A percentile compares a stretch with the other conserved stretches of the same genome.
Evolutionary conservation across 192 early-diverging fungal genomes (phyloP).

Genomic region (Rhizophagus sp.): DNA sequence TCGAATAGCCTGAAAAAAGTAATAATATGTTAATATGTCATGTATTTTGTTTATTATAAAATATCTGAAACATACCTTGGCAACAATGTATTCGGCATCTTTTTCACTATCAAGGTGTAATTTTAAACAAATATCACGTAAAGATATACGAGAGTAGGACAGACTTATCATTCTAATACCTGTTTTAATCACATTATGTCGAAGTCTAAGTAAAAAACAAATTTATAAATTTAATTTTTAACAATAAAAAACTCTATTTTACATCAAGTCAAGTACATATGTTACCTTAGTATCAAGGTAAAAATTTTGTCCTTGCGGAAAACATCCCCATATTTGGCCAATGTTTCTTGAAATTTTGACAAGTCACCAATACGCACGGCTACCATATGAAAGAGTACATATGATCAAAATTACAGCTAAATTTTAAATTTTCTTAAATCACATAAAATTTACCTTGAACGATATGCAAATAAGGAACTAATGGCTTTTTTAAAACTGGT

Average conservation of each 20-base stretch:
- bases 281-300: slow-evolving; percentile 72
- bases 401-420: neutral
- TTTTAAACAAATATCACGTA: slow-evolving; percentile 96
- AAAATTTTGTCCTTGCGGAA: slow-evolving; percentile 90
- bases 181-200: slow-evolving; percentile 99
- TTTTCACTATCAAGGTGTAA: slow-evolving; percentile 97
- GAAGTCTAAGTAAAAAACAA: slow-evolving; percentile 62
- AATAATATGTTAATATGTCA: neutral
- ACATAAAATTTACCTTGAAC: slow-evolving; percentile 69
- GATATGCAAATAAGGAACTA: slow-evolving; percentile 92
- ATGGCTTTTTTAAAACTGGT: slow-evolving; percentile 77
- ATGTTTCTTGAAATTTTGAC: slow-evolving; percentile 86
- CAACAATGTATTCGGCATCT: slow-evolving; percentile 98
- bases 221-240: neutral
- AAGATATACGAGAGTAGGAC: slow-evolving; percentile 94
- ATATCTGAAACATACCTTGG: slow-evolving; percentile 56
- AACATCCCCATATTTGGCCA: slow-evolving; percentile 68
- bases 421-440: neutral
- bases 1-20: slow-evolving; percentile 66
- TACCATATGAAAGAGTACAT: slow-evolving; percentile 15
- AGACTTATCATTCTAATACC: slow-evolving; percentile 96
- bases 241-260: neutral
- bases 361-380: slow-evolving; percentile 96
- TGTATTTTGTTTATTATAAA: neutral
- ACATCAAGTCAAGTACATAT: slow-evolving; percentile 48